Evolutionary conservation across 371 early-diverging fungal species (phyloP).

Genomic region (Mortierella polycephala): DNA sequence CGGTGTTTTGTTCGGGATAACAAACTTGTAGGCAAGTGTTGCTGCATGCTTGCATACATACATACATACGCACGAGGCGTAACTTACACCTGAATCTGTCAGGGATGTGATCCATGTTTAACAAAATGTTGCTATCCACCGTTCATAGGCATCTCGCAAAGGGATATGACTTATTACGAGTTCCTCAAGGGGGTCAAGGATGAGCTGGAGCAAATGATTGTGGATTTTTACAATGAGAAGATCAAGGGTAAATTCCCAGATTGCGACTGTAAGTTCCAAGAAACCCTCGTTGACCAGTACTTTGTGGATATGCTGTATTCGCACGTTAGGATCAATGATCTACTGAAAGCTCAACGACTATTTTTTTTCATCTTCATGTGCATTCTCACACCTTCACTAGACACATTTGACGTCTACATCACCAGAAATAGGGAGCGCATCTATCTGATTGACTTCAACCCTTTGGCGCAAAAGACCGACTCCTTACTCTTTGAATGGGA

Average conservation of each 20-base stretch:
- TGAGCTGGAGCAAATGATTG: slow-evolving; percentile 67
- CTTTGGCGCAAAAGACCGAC: slow-evolving; percentile 82
- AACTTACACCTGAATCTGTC: no score
- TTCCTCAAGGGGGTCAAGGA: slow-evolving; percentile 72
- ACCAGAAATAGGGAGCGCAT: slow-evolving; percentile 65
- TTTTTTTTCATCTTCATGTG: not conserved
- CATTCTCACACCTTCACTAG: slow-evolving; percentile 52
- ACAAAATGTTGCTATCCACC: not conserved
- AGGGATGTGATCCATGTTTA: not conserved
- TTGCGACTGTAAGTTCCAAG: slow-evolving; percentile 41
- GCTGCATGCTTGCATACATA: no score
- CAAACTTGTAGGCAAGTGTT: slow-evolving; percentile 66
- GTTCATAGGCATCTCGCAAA: slow-evolving; percentile 70
- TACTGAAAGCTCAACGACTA: not conserved
- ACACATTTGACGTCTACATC: slow-evolving; percentile 90
- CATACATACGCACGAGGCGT: no score
- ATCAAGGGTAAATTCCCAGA: slow-evolving; percentile 69
- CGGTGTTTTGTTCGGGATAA: slow-evolving; percentile 86
- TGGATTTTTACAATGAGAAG: slow-evolving; percentile 71
- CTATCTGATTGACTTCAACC: slow-evolving; percentile 91
- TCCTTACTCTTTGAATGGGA: slow-evolving; percentile 83
- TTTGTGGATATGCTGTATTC: no score
- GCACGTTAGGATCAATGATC: not conserved
- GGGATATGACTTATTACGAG: slow-evolving; percentile 80
- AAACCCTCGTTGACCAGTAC: no score